These are phyloP conservation scores for Naganishia sp. DNA, from an alignment of 1,284 basidiomycete genomes.

Conservation along the genomic window DNA sequence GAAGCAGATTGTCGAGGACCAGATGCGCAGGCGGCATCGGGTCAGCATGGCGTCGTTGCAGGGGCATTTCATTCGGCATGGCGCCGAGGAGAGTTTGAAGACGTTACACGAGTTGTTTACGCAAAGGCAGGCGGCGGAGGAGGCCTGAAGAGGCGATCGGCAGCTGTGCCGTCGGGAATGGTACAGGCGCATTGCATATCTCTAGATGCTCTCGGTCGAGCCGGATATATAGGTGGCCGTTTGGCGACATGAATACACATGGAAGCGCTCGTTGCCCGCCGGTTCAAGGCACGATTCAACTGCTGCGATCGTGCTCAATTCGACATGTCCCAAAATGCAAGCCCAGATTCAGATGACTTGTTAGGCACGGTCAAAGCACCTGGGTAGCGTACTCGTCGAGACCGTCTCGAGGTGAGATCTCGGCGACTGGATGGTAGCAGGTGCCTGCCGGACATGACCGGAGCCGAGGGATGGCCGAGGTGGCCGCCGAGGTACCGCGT, in stretches of 20 bases:
- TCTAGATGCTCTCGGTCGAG: neutral
- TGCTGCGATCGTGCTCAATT: too few relatives aligned
- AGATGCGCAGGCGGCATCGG: constrained; percentile 58
- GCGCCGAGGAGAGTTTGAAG: constrained; percentile 64
- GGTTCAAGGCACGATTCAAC: too few relatives aligned
- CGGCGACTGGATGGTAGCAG: too few relatives aligned
- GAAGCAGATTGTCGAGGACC: constrained; percentile 60
- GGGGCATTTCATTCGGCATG: constrained; percentile 82
- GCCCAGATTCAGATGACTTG: too few relatives aligned
- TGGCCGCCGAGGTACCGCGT: neutral
- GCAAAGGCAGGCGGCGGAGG: neutral
- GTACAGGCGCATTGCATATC: neutral
- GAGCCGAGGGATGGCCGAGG: neutral
- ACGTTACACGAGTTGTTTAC: constrained; percentile 57
- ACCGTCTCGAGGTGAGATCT: too few relatives aligned
- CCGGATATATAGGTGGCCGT: too few relatives aligned
- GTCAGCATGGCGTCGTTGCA: constrained; percentile 94
- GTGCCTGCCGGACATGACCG: neutral
- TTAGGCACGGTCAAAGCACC: too few relatives aligned
- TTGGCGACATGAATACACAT: too few relatives aligned
- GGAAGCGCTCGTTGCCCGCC: too few relatives aligned
- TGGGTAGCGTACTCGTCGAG: too few relatives aligned
- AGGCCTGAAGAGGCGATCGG: neutral
- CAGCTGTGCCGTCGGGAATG: neutral
- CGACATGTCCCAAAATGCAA: too few relatives aligned